phyloP scores from a whole-genome alignment of 371 early-diverging fungal species.

The Mucor irregularis region DNA sequence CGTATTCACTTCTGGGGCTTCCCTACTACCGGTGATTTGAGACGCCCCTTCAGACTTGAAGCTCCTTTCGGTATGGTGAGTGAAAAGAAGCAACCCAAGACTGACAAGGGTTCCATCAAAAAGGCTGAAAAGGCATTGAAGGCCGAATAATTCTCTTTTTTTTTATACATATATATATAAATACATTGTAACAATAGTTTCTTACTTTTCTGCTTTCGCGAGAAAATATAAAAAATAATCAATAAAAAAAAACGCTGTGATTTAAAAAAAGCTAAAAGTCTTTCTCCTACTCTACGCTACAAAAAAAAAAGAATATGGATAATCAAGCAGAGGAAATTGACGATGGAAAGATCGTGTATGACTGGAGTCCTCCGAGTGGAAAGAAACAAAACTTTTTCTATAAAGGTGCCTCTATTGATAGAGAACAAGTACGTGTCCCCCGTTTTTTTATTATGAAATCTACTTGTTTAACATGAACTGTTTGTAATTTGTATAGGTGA shows the following conservation, averaged over 20 bases:
- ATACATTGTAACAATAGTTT: too few relatives aligned
- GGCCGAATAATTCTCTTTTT: conserved; percentile 23
- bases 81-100: conserved; percentile 34
- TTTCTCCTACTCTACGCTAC: too few relatives aligned
- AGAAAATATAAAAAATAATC: too few relatives aligned
- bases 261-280: too few relatives aligned
- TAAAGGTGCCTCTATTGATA: conserved; percentile 27
- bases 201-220: too few relatives aligned
- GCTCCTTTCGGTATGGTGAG: conserved; percentile 58
- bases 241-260: too few relatives aligned
- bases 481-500: conserved; percentile 32
- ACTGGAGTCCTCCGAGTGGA: conserved; percentile 45
- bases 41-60: conserved; percentile 77
- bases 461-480: too few relatives aligned
- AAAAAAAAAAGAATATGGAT: neutral
- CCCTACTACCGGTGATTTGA: conserved; percentile 69
- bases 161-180: too few relatives aligned
- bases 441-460: neutral
- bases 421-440: conserved; percentile 28
- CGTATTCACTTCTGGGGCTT: conserved; percentile 67
- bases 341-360: conserved; percentile 32
- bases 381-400: conserved; percentile 30
- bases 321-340: conserved; percentile 7
- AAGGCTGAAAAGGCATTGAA: conserved; percentile 50
- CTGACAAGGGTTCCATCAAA: conserved; percentile 47